These are phyloP conservation scores for Candida loeiensis DNA, from an alignment of 805 yeast species.

Conservation along the genomic window DNA sequence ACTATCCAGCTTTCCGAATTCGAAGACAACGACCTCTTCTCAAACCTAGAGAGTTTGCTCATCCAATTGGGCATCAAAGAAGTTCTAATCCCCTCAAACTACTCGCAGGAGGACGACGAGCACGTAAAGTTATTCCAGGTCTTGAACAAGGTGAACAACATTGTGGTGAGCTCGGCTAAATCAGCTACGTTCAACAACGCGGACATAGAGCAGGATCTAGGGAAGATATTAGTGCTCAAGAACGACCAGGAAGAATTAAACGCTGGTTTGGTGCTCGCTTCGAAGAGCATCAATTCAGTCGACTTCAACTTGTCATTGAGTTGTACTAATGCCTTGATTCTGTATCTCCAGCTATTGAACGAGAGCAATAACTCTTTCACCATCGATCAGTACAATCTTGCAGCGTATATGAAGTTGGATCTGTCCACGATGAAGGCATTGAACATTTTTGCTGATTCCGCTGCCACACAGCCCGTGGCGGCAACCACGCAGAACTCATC, in stretches of 20 bases:
- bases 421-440: conserved; percentile 85
- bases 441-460: conserved; percentile 53
- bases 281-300: conserved; percentile 48
- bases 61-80: conserved; percentile 91
- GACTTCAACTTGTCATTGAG: conserved; percentile 51
- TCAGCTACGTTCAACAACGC: conserved; percentile 56
- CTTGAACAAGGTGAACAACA: conserved; percentile 68
- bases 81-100: conserved; percentile 55
- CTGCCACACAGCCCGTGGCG: conserved; percentile 10
- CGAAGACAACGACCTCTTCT: conserved; percentile 80
- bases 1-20: conserved; percentile 73
- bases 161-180: conserved; percentile 61
- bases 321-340: conserved; percentile 65
- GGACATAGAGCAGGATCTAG: conserved; percentile 74
- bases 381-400: conserved; percentile 64
- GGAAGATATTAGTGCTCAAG: conserved; percentile 53
- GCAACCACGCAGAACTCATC: conserved; percentile 2
- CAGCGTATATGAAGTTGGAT: conserved; percentile 86
- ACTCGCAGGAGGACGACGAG: conserved; percentile 44
- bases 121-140: conserved; percentile 63
- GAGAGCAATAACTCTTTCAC: conserved; percentile 55
- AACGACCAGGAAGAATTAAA: conserved; percentile 16
- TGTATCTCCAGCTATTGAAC: conserved; percentile 61
- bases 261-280: conserved; percentile 45
- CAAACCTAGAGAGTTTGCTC: conserved; percentile 80